Percentiles rank a stretch among this genome's conserved stretches.
phyloP scores from a whole-genome alignment of 148 eudicot genomes.

The Spergularia bocconei region DNA sequence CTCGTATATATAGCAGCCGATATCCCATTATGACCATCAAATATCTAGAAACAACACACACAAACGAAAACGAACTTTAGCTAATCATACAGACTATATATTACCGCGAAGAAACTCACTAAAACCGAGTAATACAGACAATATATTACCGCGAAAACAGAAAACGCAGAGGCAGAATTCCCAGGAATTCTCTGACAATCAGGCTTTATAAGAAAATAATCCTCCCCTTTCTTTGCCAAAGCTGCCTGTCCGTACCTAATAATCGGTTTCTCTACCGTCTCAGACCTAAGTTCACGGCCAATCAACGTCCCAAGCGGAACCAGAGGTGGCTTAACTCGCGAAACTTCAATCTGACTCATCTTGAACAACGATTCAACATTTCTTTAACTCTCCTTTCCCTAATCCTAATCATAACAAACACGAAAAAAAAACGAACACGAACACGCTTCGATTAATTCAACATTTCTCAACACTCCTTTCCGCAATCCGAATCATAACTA shows the following conservation, averaged over 20 bases:
- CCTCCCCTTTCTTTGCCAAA: slow-evolving; percentile 96
- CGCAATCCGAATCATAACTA: slow-evolving; percentile 31
- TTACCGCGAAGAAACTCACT: slow-evolving; percentile 44
- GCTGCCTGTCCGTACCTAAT: slow-evolving; percentile 91
- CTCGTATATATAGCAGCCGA: slow-evolving; percentile 91
- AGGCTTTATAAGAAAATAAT: slow-evolving; percentile 70
- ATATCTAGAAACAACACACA: slow-evolving; percentile 48
- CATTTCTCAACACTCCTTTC: slow-evolving; percentile 36
- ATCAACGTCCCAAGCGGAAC: slow-evolving; percentile 83
- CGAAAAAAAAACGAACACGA: not conserved
- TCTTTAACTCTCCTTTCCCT: slow-evolving; percentile 27
- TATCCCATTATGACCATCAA: slow-evolving; percentile 97
- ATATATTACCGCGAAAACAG: slow-evolving; percentile 74
- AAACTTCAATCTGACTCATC: slow-evolving; percentile 65
- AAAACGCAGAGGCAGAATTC: slow-evolving; percentile 67
- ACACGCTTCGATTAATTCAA: slow-evolving; percentile 31
- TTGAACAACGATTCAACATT: slow-evolving; percentile 42
- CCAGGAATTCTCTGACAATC: slow-evolving; percentile 83
- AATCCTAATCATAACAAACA: slow-evolving; percentile 33
- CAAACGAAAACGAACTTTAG: slow-evolving; percentile 23
- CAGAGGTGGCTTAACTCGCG: slow-evolving; percentile 48
- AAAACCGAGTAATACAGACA: not conserved
- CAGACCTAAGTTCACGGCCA: slow-evolving; percentile 82
- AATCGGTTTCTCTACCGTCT: slow-evolving; percentile 70
- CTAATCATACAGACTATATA: slow-evolving; percentile 1